Conservation (phyloP, 495 filamentous ascomycete species). For the Penicillium salamii region DNA sequence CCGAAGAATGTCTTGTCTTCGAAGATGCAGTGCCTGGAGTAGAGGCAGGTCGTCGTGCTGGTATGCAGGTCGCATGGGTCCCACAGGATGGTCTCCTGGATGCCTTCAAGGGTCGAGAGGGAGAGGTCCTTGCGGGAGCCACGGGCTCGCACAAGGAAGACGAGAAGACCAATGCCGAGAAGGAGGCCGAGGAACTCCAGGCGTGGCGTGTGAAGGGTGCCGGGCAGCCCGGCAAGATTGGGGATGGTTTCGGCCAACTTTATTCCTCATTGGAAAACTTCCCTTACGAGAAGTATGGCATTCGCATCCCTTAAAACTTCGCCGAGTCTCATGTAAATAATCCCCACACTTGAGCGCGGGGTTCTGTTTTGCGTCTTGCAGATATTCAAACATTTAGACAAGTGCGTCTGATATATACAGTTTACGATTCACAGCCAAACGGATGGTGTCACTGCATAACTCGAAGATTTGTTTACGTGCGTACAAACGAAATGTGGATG, state of each 20-base stretch:
- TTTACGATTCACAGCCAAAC: no score
- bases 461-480: no score
- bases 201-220: constrained; percentile 46
- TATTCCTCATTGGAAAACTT: constrained; percentile 63
- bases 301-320: constrained; percentile 28
- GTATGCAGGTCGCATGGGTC: constrained; percentile 93
- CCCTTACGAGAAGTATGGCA: constrained; percentile 71
- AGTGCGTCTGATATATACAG: no score
- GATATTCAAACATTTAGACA: no score
- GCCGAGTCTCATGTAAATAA: no score
- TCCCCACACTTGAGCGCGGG: no score
- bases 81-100: constrained; percentile 78
- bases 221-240: constrained; percentile 47
- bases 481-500: no score
- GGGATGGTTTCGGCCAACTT: constrained; percentile 73
- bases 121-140: constrained; percentile 78
- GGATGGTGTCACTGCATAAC: no score
- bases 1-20: constrained; percentile 92
- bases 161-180: constrained; percentile 45
- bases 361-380: no score
- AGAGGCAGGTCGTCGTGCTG: constrained; percentile 84
- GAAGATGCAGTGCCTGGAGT: constrained; percentile 93
- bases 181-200: constrained; percentile 40
- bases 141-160: constrained; percentile 65
- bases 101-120: constrained; percentile 72